These are phyloP conservation scores for Thielaviopsis euricoi DNA, from an alignment of 2,329 filamentous ascomycete genomes.

Conservation along the genomic window DNA sequence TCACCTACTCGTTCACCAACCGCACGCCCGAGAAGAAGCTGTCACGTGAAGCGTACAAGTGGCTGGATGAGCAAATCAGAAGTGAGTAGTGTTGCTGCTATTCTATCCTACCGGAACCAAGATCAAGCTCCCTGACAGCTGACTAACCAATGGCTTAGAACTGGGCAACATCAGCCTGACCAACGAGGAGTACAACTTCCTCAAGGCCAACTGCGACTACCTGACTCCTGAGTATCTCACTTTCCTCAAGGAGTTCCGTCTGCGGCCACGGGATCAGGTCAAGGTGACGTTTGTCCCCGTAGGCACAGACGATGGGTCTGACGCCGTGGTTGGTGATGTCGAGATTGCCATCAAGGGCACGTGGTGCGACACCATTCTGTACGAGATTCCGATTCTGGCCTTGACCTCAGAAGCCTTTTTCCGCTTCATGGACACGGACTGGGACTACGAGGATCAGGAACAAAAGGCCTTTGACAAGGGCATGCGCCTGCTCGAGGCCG, in stretches of 20 bases:
- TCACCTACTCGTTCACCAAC: constrained; percentile 90
- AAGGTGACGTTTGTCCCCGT: constrained; percentile 46
- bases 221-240: constrained; percentile 60
- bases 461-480: constrained; percentile 76
- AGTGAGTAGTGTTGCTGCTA: constrained; percentile 32
- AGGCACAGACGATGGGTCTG: constrained; percentile 39
- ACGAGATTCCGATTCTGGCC: constrained; percentile 88
- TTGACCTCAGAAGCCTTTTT: constrained; percentile 94
- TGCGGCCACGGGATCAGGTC: constrained; percentile 70
- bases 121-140: too few relatives aligned
- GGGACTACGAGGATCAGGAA: constrained; percentile 75
- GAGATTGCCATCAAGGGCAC: constrained; percentile 61
- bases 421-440: constrained; percentile 86
- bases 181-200: constrained; percentile 62
- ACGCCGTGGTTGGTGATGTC: constrained; percentile 56
- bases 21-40: constrained; percentile 88
- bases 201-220: constrained; percentile 66
- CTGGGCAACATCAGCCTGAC: constrained; percentile 69
- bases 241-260: constrained; percentile 66
- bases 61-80: constrained; percentile 69
- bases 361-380: constrained; percentile 92
- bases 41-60: constrained; percentile 64
- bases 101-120: too few relatives aligned
- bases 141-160: constrained; percentile 30
- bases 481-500: constrained; percentile 55